Evolutionary conservation across 306 rosid species (phyloP), one percentile per base, ranked within the genome.

Genomic region (Echinosophora koreensis): DNA sequence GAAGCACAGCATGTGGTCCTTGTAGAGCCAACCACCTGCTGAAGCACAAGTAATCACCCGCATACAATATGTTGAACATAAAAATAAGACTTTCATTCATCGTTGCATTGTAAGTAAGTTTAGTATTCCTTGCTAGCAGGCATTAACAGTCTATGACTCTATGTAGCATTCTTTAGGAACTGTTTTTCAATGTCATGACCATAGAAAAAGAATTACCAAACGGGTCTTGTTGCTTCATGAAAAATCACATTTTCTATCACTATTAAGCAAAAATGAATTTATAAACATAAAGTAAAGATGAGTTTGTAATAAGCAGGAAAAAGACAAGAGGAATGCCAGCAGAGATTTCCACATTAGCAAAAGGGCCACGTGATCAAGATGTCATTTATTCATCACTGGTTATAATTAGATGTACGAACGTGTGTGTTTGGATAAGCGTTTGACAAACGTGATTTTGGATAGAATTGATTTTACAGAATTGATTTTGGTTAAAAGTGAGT

Each of bases 21-120:
- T 67, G 90, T 92, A 6, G 98, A 94, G 81, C 98, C 97, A 94
- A 82, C 98, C 97, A 56, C 97, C 97, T 60, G 97, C 87, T 4
- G 98, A 94, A 83, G 97, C 97, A 66, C 97, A 92, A 86, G 97
- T 97, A 46, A 92, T 94, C 74, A 88, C 97, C 59, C 90, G 93
- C 15, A 95, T 94, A 9, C 98, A 92, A 80, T 93, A 97, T 14
- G 90, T 92, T 5, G 97, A 95, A 55, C 97, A 90, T 77, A 68
- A 83, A 72, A 76, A 89, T 6, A 84, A 71, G 83, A 94, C 97
- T 54, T 87, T 92, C 10, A 91, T 93, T 76, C 98, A 94, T 77
- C 93, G 93, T 10, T 94, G 92, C 80, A 77, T 89, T 35, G 22
- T 22, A 22, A 22, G 98, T 92, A 87, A 57, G 96, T 90, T 60